A percentile compares a stretch with the other conserved stretches of the same genome.
These are phyloP conservation scores for Austroboletus festivus DNA, from an alignment of 768 basidiomycete species.

Conservation along the genomic window DNA sequence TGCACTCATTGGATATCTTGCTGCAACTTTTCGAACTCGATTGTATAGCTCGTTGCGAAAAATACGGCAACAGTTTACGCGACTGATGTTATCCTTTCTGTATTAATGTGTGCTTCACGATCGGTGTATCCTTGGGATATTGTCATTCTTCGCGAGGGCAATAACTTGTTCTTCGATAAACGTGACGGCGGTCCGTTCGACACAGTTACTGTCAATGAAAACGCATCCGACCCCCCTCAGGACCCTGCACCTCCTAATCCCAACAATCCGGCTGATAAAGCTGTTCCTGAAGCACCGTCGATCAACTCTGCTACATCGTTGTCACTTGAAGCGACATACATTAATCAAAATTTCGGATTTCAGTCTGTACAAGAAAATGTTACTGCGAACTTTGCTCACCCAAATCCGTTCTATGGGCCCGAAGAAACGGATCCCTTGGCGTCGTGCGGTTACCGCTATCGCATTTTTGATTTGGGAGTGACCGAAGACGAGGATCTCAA, in stretches of 20 bases:
- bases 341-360: conserved; percentile 98
- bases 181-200: conserved; percentile 97
- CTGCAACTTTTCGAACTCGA: conserved; percentile 4
- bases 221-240: conserved; percentile 90
- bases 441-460: conserved; percentile 94
- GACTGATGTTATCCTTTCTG: conserved; percentile 91
- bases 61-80: conserved; percentile 85
- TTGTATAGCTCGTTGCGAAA: conserved; percentile 69
- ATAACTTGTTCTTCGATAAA: conserved; percentile 95
- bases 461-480: conserved; percentile 89
- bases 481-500: conserved; percentile 89
- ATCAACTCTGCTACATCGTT: conserved; percentile 94
- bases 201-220: conserved; percentile 97
- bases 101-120: conserved; percentile 93
- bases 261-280: conserved; percentile 71
- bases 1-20: conserved; percentile 7
- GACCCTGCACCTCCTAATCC: conserved; percentile 77
- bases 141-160: conserved; percentile 88
- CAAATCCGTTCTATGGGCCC: conserved; percentile 94
- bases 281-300: conserved; percentile 65
- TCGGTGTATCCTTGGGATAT: conserved; percentile 99
- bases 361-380: conserved; percentile 82
- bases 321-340: conserved; percentile 95
- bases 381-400: conserved; percentile 71
- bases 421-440: conserved; percentile 95